Evolutionary conservation across 148 eudicot species (phyloP).

Genomic region (Mesembryanthemum crystallinum): DNA sequence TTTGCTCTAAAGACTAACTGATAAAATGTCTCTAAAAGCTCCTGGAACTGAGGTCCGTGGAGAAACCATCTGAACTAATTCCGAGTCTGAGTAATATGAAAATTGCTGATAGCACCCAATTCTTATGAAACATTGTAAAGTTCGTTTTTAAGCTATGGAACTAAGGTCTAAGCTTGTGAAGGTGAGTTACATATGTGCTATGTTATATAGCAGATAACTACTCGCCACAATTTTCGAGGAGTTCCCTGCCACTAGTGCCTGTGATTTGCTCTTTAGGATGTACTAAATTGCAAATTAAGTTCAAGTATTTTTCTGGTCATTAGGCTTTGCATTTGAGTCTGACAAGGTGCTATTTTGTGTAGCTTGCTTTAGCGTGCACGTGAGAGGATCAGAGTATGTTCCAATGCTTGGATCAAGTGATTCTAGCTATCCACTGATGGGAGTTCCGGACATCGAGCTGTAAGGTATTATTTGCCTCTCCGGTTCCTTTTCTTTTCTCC

Average conservation of each 20-base stretch:
- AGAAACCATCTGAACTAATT: neutral
- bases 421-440: slow-evolving; percentile 57
- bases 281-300: neutral
- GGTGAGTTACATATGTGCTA: no score
- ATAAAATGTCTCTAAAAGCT: neutral
- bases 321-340: slow-evolving; percentile 5
- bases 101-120: neutral
- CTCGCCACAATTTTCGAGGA: neutral
- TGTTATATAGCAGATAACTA: neutral
- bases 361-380: slow-evolving; percentile 95
- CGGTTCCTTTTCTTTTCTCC: neutral
- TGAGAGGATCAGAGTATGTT: slow-evolving; percentile 92
- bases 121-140: no score
- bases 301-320: neutral
- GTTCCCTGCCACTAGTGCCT: neutral
- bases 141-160: no score
- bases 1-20: neutral
- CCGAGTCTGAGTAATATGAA: neutral
- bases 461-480: slow-evolving; percentile 12
- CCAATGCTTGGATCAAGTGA: slow-evolving; percentile 72
- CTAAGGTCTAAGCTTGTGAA: no score
- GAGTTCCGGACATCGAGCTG: slow-evolving; percentile 53
- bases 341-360: slow-evolving; percentile 16
- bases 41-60: neutral
- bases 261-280: neutral